Evolutionary conservation across 2,329 filamentous ascomycete species (phyloP).

Genomic region (Trichothecium sympodiale): DNA sequence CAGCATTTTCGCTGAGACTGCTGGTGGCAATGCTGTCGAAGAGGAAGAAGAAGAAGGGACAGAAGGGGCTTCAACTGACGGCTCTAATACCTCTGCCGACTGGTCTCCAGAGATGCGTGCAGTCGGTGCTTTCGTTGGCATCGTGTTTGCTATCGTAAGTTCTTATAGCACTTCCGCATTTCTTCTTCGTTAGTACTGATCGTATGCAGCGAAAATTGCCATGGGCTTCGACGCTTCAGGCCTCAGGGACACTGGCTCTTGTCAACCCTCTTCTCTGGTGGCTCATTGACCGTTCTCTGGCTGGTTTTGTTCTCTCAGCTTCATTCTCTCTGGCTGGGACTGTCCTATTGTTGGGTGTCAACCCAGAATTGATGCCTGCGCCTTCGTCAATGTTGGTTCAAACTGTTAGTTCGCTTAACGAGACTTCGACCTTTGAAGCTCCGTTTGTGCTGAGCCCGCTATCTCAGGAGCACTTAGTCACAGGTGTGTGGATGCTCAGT

Average conservation of each 20-base stretch:
- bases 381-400: conserved; percentile 29
- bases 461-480: conserved; percentile 54
- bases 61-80: conserved; percentile 4
- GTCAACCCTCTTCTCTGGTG: conserved; percentile 95
- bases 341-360: conserved; percentile 59
- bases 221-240: conserved; percentile 91
- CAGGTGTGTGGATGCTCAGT: conserved; percentile 81
- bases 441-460: conserved; percentile 14
- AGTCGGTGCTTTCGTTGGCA: conserved; percentile 50
- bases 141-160: conserved; percentile 65
- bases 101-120: conserved; percentile 58
- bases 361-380: conserved; percentile 66
- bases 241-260: conserved; percentile 78
- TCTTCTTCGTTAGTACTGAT: neutral
- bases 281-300: conserved; percentile 78
- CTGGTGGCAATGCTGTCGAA: conserved; percentile 19
- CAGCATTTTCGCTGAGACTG: conserved; percentile 52
- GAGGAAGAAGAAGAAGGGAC: conserved; percentile 18
- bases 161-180: neutral
- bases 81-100: conserved; percentile 39
- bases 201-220: conserved; percentile 63
- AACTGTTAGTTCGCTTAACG: neutral
- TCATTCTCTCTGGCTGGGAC: conserved; percentile 66
- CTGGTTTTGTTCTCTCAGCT: conserved; percentile 71
- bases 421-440: conserved; percentile 1